A percentile compares a stretch with the other conserved stretches of the same genome.
These are phyloP conservation scores for Phytopythium mirpurense DNA, from an alignment of 352 stramenopile genomes.

Conservation along the genomic window DNA sequence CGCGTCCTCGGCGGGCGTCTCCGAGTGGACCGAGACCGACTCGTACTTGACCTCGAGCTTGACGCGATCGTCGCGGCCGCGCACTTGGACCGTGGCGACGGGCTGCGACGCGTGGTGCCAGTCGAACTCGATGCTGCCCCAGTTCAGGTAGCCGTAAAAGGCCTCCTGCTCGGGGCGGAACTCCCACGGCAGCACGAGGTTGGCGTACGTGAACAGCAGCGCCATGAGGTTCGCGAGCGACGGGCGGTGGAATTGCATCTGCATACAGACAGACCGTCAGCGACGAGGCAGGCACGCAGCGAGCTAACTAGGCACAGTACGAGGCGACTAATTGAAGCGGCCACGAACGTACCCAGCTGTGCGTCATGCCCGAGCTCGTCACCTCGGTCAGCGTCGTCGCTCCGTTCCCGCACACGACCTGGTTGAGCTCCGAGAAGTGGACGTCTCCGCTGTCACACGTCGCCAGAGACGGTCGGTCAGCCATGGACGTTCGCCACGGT, in stretches of 20 bases:
- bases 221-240: conserved; percentile 48
- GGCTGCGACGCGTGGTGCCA: conserved; percentile 55
- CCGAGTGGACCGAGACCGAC: conserved; percentile 35
- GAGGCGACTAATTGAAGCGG: not conserved
- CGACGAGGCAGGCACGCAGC: not conserved
- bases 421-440: conserved; percentile 91
- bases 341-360: conserved; percentile 76
- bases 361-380: conserved; percentile 92
- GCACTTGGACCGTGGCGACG: conserved; percentile 50
- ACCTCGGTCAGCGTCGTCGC: conserved; percentile 74
- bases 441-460: conserved; percentile 79
- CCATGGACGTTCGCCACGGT: too few species aligned
- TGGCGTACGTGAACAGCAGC: conserved; percentile 64
- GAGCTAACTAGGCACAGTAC: too few species aligned
- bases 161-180: conserved; percentile 52
- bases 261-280: too few species aligned
- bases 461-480: not conserved
- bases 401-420: conserved; percentile 83
- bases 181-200: conserved; percentile 74
- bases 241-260: conserved; percentile 75
- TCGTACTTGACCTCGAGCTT: conserved; percentile 63
- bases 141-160: conserved; percentile 89
- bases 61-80: conserved; percentile 53
- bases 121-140: conserved; percentile 92
- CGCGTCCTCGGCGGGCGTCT: conserved; percentile 37